These are phyloP conservation scores for Lepiota venenata DNA, from an alignment of 768 basidiomycete species.

Conservation along the genomic window DNA sequence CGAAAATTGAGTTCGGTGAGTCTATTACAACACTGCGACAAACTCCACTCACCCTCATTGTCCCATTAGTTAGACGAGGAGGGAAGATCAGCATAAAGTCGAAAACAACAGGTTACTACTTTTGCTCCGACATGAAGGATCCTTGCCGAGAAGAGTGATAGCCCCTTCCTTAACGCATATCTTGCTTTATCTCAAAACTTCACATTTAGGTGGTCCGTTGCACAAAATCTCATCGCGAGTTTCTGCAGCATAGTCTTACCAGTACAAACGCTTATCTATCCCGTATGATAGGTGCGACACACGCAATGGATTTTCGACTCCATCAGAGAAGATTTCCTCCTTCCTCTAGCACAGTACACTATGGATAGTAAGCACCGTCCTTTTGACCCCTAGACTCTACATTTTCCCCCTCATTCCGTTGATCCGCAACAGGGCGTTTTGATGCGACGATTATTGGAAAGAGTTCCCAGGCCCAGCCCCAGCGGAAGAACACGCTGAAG, in stretches of 20 bases:
- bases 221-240: conserved; percentile 1
- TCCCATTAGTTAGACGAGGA: background rate
- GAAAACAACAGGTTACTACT: conserved; percentile 25
- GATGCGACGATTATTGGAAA: background rate
- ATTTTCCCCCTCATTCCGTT: background rate
- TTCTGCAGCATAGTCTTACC: no score
- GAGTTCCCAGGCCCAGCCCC: background rate
- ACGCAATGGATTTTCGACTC: conserved; percentile 3
- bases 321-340: background rate
- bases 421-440: background rate
- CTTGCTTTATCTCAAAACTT: background rate
- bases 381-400: no score
- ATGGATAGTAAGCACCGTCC: background rate
- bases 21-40: background rate
- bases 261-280: no score
- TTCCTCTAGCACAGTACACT: background rate
- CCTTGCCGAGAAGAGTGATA: conserved; percentile 34
- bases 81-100: background rate
- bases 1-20: conserved; percentile 33
- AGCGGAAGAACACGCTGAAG: background rate
- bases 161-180: background rate
- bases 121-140: conserved; percentile 33
- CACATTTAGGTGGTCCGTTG: background rate
- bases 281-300: background rate
- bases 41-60: background rate